A percentile compares a stretch with the other conserved stretches of the same genome.
Evolutionary conservation across 495 filamentous ascomycete genomes (phyloP).

Genomic region (Aspergillus avenaceus): DNA sequence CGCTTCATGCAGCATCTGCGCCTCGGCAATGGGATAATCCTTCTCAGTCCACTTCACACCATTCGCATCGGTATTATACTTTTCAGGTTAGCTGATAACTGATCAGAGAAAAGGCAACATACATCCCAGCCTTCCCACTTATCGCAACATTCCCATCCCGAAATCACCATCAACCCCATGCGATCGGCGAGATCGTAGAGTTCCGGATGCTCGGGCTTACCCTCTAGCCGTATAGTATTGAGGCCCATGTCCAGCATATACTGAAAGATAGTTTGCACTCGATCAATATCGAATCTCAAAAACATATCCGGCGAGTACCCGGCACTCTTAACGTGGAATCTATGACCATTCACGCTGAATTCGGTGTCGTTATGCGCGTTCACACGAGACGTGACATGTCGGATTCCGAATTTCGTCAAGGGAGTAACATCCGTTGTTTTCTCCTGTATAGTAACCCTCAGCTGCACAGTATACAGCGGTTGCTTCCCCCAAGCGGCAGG

Average conservation of each 20-base stretch:
- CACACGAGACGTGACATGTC: constrained; percentile 46
- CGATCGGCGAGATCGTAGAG: constrained; percentile 55
- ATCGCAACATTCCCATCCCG: constrained; percentile 67
- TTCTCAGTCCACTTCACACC: constrained; percentile 43
- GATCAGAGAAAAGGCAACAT: not conserved
- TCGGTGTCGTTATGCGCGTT: constrained; percentile 51
- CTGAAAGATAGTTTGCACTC: constrained; percentile 41
- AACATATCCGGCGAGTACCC: constrained; percentile 62
- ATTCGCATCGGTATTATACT: constrained; percentile 52
- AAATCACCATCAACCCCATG: constrained; percentile 57
- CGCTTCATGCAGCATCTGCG: constrained; percentile 56
- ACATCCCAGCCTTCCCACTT: constrained; percentile 63
- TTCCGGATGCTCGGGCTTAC: constrained; percentile 60
- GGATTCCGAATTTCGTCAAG: constrained; percentile 48
- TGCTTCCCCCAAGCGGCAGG: constrained; percentile 72
- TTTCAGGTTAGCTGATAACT: not conserved
- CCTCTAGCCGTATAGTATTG: constrained; percentile 61
- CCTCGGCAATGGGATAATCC: constrained; percentile 52
- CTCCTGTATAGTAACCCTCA: constrained; percentile 32
- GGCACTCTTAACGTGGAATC: constrained; percentile 57
- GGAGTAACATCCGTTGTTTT: constrained; percentile 33
- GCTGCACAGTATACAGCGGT: constrained; percentile 57
- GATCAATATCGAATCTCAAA: constrained; percentile 47
- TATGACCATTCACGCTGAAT: constrained; percentile 52
- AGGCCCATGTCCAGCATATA: constrained; percentile 56